phyloP scores from a whole-genome alignment of 1,139 yeast genomes.

The Suhomyces terraborum region DNA sequence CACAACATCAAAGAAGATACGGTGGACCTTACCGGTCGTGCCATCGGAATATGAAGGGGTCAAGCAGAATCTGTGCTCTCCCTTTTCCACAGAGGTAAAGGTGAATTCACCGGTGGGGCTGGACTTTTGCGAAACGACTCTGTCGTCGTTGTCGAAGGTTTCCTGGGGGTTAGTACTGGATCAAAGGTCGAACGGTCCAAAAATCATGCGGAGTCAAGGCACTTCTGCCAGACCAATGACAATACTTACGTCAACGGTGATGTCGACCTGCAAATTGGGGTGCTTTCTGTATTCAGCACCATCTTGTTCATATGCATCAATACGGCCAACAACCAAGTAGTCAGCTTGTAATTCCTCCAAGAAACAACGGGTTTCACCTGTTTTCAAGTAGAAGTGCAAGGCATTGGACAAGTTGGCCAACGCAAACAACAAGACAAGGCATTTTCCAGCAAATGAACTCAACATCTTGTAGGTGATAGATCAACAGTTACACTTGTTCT shows the following conservation, averaged over 20 bases:
- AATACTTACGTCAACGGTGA: slow-evolving; percentile 41
- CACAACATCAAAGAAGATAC: slow-evolving; percentile 50
- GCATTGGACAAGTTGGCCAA: slow-evolving; percentile 25
- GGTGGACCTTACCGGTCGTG: slow-evolving; percentile 35
- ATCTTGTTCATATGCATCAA: slow-evolving; percentile 43
- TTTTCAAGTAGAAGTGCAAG: slow-evolving; percentile 48
- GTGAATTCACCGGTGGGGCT: slow-evolving; percentile 45
- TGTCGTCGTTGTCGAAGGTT: slow-evolving; percentile 51
- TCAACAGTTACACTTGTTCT: neutral
- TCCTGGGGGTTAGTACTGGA: slow-evolving; percentile 26
- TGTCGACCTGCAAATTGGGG: slow-evolving; percentile 37
- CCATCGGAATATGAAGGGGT: slow-evolving; percentile 46
- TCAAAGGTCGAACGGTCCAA: no score
- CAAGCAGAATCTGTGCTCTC: slow-evolving; percentile 53
- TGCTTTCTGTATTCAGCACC: slow-evolving; percentile 36
- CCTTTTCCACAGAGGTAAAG: slow-evolving; percentile 35
- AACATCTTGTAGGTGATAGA: slow-evolving; percentile 9
- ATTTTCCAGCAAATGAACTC: slow-evolving; percentile 6
- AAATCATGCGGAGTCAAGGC: no score
- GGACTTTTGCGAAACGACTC: slow-evolving; percentile 45
- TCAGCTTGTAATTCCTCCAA: slow-evolving; percentile 47
- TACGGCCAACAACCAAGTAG: slow-evolving; percentile 47
- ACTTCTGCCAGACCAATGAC: no score
- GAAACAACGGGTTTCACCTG: slow-evolving; percentile 50
- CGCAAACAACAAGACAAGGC: slow-evolving; percentile 16